Evolutionary conservation across 2,329 filamentous ascomycete species (phyloP).

Genomic region (Blastomyces percursus): DNA sequence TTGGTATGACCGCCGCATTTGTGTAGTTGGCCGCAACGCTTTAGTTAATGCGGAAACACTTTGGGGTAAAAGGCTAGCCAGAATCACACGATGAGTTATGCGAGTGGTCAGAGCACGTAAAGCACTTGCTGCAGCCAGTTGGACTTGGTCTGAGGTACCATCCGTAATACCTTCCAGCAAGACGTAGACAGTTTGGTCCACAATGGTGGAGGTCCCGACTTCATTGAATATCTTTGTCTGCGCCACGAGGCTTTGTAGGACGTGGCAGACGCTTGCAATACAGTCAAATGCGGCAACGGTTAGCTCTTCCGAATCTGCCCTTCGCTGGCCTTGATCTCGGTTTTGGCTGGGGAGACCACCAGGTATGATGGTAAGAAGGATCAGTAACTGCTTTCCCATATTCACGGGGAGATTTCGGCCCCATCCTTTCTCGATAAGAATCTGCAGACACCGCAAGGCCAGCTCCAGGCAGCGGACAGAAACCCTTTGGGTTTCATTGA

Average conservation of each 20-base stretch:
- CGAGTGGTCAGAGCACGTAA: constrained; percentile 52
- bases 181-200: constrained; percentile 73
- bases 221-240: constrained; percentile 37
- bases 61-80: constrained; percentile 79
- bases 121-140: constrained; percentile 56
- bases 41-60: constrained; percentile 73
- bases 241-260: constrained; percentile 41
- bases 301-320: constrained; percentile 56
- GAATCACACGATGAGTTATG: constrained; percentile 59
- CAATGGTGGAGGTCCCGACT: constrained; percentile 55
- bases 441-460: constrained; percentile 60
- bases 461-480: constrained; percentile 60
- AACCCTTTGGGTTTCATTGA: constrained; percentile 62
- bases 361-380: constrained; percentile 70
- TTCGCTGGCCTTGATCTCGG: constrained; percentile 19
- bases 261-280: constrained; percentile 42
- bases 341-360: constrained; percentile 55
- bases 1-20: constrained; percentile 48
- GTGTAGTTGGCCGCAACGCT: constrained; percentile 57
- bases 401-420: constrained; percentile 56
- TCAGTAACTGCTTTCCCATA: constrained; percentile 71
- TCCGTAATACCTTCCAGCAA: constrained; percentile 63
- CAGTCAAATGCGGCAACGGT: constrained; percentile 59
- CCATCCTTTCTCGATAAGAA: constrained; percentile 73
- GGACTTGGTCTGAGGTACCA: constrained; percentile 55